These are phyloP conservation scores for Gnetum montanum DNA, from an alignment of 75 land plant genomes.

Conservation along the genomic window DNA sequence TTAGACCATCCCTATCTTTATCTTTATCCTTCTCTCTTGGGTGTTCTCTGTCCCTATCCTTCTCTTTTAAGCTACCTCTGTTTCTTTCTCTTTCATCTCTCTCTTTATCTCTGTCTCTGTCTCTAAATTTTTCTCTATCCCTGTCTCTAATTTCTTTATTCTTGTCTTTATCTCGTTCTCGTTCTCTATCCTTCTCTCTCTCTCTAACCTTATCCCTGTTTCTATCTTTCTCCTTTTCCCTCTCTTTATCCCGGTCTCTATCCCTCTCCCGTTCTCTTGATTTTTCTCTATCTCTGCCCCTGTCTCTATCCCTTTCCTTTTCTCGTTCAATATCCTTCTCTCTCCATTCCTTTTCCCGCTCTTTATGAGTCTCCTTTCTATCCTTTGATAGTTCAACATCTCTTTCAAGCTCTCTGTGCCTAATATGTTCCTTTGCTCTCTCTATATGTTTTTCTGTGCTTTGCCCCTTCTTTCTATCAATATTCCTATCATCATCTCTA, in stretches of 20 bases:
- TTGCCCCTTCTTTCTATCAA: background rate
- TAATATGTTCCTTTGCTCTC: conserved; percentile 1
- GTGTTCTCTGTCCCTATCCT: background rate
- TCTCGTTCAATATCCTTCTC: background rate
- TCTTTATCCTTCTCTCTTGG: conserved; percentile 8
- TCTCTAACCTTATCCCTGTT: background rate
- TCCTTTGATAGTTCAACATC: too few species aligned
- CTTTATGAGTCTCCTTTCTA: conserved; percentile 1
- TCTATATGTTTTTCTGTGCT: background rate
- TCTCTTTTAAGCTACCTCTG: background rate
- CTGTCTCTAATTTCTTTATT: background rate
- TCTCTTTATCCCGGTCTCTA: conserved; percentile 1
- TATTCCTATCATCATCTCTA: conserved; percentile 1
- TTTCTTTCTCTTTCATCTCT: background rate
- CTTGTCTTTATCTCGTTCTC: background rate
- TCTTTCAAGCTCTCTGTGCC: background rate
- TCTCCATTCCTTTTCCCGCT: background rate
- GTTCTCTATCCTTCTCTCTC: background rate
- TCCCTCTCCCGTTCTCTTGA: conserved; percentile 3
- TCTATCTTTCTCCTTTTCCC: background rate
- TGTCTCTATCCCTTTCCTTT: background rate
- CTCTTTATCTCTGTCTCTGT: background rate
- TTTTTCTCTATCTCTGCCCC: conserved; percentile 1
- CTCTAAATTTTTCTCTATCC: background rate
- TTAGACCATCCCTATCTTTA: conserved; percentile 2